Evolutionary conservation across 148 eudicot species (phyloP).

Genomic region (Gaultheria prostrata): DNA sequence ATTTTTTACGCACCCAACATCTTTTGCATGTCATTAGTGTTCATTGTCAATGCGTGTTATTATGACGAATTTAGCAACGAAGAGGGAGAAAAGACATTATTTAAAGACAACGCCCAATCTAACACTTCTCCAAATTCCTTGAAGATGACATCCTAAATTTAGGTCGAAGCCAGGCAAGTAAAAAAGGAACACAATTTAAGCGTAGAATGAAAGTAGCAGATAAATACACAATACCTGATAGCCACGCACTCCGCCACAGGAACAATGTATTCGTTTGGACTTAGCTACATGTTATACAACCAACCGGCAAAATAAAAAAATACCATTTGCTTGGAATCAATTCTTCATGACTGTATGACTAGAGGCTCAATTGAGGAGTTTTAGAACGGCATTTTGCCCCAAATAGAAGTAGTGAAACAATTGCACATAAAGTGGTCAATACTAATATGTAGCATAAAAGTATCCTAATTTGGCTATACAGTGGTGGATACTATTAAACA

Average conservation of each 20-base stretch:
- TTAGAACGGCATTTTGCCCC: background rate
- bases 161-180: background rate
- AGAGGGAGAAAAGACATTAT: background rate
- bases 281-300: background rate
- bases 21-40: background rate
- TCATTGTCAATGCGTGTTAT: background rate
- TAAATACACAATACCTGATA: background rate
- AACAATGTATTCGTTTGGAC: background rate
- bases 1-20: background rate
- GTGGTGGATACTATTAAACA: background rate
- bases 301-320: background rate
- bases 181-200: background rate
- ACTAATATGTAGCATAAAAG: background rate
- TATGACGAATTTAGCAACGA: background rate
- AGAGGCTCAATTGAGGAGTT: background rate
- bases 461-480: background rate
- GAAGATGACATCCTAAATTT: too few relatives aligned
- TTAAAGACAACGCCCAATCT: background rate
- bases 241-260: background rate
- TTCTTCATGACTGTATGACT: background rate
- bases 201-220: background rate
- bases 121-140: too few relatives aligned
- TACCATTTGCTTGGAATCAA: background rate
- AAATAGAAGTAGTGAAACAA: background rate
- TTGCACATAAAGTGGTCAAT: background rate